Base-by-base conservation (phyloP, 1,139 yeast genomes). In the Saccharomyces uvarum region DNA sequence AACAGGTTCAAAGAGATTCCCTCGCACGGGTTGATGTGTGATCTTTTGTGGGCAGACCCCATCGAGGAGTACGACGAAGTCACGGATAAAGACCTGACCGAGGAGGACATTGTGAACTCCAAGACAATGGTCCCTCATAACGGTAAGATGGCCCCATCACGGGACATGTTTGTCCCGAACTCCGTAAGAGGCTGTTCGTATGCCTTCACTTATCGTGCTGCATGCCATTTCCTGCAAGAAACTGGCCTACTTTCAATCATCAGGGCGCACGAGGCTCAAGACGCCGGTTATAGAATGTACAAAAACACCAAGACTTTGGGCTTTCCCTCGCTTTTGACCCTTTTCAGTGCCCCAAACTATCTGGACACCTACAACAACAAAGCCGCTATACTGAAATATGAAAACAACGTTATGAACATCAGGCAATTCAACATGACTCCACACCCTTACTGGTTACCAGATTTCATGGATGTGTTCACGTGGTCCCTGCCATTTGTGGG, bases 401-500 rank as follows among this genome's bases (percentile, higher is more conserved):
- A 89, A 64, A 81, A 87, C 65, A 87, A 90, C 63, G 95, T 91
- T 46, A 87, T 93, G 95, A 93, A 93, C 70, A 93, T 93, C 60
- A 81, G 98, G 58, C 99, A 93, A 72, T 93, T 93, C 74, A 90
- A 90, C 70, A 76, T 86, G 65, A 84, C 93, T 44, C 96, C 97
- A 7, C 98, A 93, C 72, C 99, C 99, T 1, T 93, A 93, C 72
- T 91, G 96, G 93, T 77, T 93, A 62, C 99, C 99, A 3, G 91
- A 91, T 70, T 89, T 91, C 65, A 90, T 91, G 96, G 97, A 93
- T 70, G 97, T 91, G 5, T 93, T 93, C 71, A 87, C 97, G 4
- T 93, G 99, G 99, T 88, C 97, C 2, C 76, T 93, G 57, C 99
- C 99, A 6, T 93, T 93, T 76, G 98, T 93, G 44, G 98, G 98